Conservation (phyloP, 306 rosid species). For the Vigna trinervia region DNA sequence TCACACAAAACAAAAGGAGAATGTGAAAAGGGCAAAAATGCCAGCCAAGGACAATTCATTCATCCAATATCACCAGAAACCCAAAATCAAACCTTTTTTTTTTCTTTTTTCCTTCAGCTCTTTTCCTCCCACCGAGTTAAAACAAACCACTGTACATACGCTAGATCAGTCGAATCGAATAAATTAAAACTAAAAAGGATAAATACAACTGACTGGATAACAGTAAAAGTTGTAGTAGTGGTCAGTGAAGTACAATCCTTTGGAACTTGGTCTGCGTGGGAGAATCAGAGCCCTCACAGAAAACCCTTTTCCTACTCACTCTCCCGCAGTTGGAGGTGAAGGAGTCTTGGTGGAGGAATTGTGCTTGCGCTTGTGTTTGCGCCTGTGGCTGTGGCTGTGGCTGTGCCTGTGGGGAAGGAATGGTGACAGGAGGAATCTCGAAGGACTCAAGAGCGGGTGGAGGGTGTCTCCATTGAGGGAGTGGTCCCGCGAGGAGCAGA, state of each 20-base stretch:
- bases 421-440: conserved; percentile 89
- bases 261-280: conserved; percentile 76
- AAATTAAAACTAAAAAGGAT: conserved; percentile 44
- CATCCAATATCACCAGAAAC: conserved; percentile 39
- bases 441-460: conserved; percentile 94
- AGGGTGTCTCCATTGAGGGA: conserved; percentile 99
- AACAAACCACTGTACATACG: conserved; percentile 69
- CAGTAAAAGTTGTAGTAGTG: background rate
- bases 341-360: conserved; percentile 62
- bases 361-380: conserved; percentile 13
- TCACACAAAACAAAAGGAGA: conserved; percentile 57
- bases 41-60: conserved; percentile 42
- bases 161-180: conserved; percentile 64
- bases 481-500: conserved; percentile 92
- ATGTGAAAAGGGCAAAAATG: conserved; percentile 56
- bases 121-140: conserved; percentile 41
- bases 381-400: background rate
- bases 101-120: background rate
- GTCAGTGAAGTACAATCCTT: conserved; percentile 74
- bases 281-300: conserved; percentile 66
- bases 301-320: conserved; percentile 71
- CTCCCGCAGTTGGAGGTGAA: conserved; percentile 59
- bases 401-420: conserved; percentile 51
- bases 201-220: conserved; percentile 37
- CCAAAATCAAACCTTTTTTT: conserved; percentile 45